phyloP scores from a whole-genome alignment of 805 yeast species.

The Debaryomyces prosopidis region DNA sequence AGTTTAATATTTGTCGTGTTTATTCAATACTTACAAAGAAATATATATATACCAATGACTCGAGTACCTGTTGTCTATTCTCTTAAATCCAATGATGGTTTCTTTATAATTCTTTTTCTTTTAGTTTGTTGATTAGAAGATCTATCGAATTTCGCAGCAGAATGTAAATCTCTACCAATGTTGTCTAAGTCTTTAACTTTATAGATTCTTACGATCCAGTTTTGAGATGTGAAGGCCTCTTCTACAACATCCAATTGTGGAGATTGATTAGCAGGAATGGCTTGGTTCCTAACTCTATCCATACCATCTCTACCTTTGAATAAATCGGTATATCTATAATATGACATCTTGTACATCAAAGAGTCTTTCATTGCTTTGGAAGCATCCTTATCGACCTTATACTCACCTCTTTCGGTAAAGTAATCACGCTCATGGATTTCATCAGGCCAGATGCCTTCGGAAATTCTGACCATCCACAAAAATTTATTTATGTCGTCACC shows the following conservation, averaged over 20 bases:
- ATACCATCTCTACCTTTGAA: conserved; percentile 59
- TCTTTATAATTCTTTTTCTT: conserved; percentile 46
- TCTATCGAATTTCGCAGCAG: conserved; percentile 56
- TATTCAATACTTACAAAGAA: neutral
- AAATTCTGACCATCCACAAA: conserved; percentile 97
- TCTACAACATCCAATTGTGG: conserved; percentile 72
- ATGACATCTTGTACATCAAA: conserved; percentile 92
- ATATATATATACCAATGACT: neutral
- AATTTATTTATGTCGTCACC: conserved; percentile 97
- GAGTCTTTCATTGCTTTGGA: conserved; percentile 85
- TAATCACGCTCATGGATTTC: conserved; percentile 83
- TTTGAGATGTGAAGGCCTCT: conserved; percentile 92
- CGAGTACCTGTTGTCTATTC: conserved; percentile 19
- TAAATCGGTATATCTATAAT: conserved; percentile 78
- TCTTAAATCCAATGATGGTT: conserved; percentile 56
- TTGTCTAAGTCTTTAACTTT: conserved; percentile 86
- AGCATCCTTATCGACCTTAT: conserved; percentile 80
- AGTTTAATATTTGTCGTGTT: too few species aligned
- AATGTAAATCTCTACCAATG: conserved; percentile 74
- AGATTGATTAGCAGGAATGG: conserved; percentile 51
- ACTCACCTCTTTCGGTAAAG: conserved; percentile 86
- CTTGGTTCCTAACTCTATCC: conserved; percentile 90
- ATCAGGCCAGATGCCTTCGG: conserved; percentile 99
- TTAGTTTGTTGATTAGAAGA: conserved; percentile 33
- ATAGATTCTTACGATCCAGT: conserved; percentile 95